phyloP scores from a whole-genome alignment of 2,329 filamentous ascomycete genomes.

The Fusarium poae region DNA sequence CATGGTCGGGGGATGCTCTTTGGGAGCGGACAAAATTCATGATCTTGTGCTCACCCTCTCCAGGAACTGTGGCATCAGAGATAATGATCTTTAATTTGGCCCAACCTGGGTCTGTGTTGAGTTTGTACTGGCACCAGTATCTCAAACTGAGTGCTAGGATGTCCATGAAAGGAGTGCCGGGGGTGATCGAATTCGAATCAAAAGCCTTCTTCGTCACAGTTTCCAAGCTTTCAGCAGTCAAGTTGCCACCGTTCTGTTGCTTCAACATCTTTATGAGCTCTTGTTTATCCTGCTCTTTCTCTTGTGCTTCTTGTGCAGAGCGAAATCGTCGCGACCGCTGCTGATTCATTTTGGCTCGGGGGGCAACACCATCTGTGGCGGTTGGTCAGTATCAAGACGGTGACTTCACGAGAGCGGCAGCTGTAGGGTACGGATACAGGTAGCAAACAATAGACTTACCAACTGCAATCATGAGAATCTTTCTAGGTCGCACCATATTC shows the following conservation, averaged over 20 bases:
- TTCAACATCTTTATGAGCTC: slow-evolving; percentile 88
- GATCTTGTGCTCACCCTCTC: slow-evolving; percentile 99
- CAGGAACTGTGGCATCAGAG: slow-evolving; percentile 96
- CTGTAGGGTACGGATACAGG: not conserved
- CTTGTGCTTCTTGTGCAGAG: slow-evolving; percentile 91
- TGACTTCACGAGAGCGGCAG: not conserved
- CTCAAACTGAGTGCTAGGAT: slow-evolving; percentile 89
- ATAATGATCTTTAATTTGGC: slow-evolving; percentile 97
- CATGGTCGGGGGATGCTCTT: slow-evolving; percentile 87
- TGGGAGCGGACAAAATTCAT: slow-evolving; percentile 98
- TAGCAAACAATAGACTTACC: slow-evolving; percentile 65
- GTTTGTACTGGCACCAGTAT: slow-evolving; percentile 98
- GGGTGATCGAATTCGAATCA: slow-evolving; percentile 89
- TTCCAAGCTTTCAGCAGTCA: slow-evolving; percentile 72
- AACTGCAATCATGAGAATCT: slow-evolving; percentile 97
- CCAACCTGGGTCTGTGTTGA: slow-evolving; percentile 97
- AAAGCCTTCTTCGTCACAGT: slow-evolving; percentile 87
- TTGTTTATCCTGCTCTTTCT: slow-evolving; percentile 92
- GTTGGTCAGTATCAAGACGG: slow-evolving; percentile 46
- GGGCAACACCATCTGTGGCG: slow-evolving; percentile 86
- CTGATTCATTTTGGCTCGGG: slow-evolving; percentile 99
- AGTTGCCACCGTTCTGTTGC: slow-evolving; percentile 77
- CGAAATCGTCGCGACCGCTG: slow-evolving; percentile 96
- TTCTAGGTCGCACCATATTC: slow-evolving; percentile 97
- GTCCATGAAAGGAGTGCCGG: slow-evolving; percentile 98